Percentiles rank a stretch among this genome's conserved stretches.
These are phyloP conservation scores for Fusarium secorum DNA, from an alignment of 2,329 filamentous ascomycete species.

Conservation along the genomic window DNA sequence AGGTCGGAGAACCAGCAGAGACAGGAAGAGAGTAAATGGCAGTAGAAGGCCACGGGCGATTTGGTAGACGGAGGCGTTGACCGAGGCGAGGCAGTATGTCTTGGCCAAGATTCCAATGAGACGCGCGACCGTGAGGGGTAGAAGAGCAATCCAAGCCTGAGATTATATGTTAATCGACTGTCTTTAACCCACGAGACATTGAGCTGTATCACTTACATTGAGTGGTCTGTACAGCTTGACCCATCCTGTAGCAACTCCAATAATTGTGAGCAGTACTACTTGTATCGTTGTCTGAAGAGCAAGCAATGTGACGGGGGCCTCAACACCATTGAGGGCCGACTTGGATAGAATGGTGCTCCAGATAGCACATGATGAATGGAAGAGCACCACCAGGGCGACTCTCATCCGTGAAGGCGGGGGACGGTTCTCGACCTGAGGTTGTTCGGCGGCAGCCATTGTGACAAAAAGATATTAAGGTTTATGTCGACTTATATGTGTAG, in stretches of 20 bases:
- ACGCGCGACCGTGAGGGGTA: slow-evolving; percentile 39
- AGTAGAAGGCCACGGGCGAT: slow-evolving; percentile 40
- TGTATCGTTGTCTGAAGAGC: slow-evolving; percentile 40
- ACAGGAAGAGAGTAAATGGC: slow-evolving; percentile 40
- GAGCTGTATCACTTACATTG: slow-evolving; percentile 21
- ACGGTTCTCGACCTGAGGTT: slow-evolving; percentile 25
- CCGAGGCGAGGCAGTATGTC: slow-evolving; percentile 42
- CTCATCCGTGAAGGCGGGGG: slow-evolving; percentile 31
- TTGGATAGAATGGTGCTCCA: slow-evolving; percentile 42
- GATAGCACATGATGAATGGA: slow-evolving; percentile 41
- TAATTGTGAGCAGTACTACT: slow-evolving; percentile 34
- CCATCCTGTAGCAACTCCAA: slow-evolving; percentile 38
- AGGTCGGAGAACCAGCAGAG: slow-evolving; percentile 39
- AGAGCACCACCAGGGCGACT: slow-evolving; percentile 39
- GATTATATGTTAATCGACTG: not conserved
- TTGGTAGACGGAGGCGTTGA: slow-evolving; percentile 42
- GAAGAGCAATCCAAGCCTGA: slow-evolving; percentile 37
- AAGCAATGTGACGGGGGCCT: slow-evolving; percentile 39
- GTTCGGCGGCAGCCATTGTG: slow-evolving; percentile 32
- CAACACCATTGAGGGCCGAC: slow-evolving; percentile 40
- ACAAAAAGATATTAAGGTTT: slow-evolving; percentile 9
- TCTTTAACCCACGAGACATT: not conserved
- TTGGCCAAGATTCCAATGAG: slow-evolving; percentile 40
- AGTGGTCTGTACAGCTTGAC: slow-evolving; percentile 35
- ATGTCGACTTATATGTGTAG: not conserved